A percentile compares a stretch with the other conserved stretches of the same genome.
phyloP scores from a whole-genome alignment of 768 basidiomycete genomes.

The Calocera viscosa region DNA sequence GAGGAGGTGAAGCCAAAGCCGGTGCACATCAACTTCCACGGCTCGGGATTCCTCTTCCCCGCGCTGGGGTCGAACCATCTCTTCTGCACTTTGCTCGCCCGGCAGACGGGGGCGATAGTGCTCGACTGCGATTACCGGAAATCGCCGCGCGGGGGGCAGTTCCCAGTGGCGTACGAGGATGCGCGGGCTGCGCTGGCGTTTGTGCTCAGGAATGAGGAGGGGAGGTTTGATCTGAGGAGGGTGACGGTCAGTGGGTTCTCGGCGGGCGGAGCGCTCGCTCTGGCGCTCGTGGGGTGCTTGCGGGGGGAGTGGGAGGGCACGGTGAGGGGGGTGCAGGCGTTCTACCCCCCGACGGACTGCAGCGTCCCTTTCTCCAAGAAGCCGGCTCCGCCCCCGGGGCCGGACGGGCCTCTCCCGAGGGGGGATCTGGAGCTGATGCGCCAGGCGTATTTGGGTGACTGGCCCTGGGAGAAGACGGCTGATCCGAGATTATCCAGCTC shows the following conservation, averaged over 20 bases:
- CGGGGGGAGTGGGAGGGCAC: no score
- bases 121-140: conserved; percentile 6
- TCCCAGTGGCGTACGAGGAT: neutral
- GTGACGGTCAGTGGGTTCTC: neutral
- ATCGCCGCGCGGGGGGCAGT: neutral
- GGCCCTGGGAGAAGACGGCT: neutral
- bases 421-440: conserved; percentile 3
- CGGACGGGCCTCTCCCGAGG: neutral
- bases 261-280: neutral
- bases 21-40: neutral
- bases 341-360: conserved; percentile 1
- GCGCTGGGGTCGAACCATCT: neutral
- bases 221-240: neutral
- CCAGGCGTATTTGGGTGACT: neutral
- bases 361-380: neutral
- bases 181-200: neutral
- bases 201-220: neutral
- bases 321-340: neutral
- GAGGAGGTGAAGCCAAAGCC: neutral
- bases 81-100: neutral
- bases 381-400: neutral
- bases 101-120: conserved; percentile 1
- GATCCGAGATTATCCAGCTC: neutral
- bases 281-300: neutral
- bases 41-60: neutral